Evolutionary conservation across 2,329 filamentous ascomycete species (phyloP).

Genomic region (Cadophora malorum): DNA sequence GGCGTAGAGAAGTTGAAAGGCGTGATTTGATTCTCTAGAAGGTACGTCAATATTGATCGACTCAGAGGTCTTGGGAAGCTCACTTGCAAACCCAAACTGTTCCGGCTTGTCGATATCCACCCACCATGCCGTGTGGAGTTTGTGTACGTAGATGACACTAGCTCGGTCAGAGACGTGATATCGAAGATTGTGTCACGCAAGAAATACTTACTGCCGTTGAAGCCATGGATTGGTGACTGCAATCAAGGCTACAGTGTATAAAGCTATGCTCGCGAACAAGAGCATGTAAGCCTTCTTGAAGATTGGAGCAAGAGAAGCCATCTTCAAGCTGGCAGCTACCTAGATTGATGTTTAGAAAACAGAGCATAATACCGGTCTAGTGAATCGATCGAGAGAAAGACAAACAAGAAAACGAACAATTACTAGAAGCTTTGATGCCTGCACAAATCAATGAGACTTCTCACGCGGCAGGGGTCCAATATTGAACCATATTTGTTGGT

Average conservation of each 20-base stretch:
- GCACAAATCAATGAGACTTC: constrained; percentile 1
- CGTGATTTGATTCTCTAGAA: constrained; percentile 81
- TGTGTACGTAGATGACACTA: constrained; percentile 82
- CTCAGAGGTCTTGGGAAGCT: constrained; percentile 39
- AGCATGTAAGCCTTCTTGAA: constrained; percentile 56
- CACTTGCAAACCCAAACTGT: constrained; percentile 85
- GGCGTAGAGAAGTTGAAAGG: constrained; percentile 79
- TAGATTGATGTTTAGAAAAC: constrained; percentile 24
- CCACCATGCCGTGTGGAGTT: constrained; percentile 74
- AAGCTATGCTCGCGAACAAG: constrained; percentile 62
- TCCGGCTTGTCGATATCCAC: constrained; percentile 78
- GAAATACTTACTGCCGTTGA: constrained; percentile 74
- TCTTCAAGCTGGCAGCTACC: constrained; percentile 21
- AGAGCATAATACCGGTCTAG: neutral
- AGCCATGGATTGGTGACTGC: constrained; percentile 71
- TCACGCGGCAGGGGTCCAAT: constrained; percentile 1
- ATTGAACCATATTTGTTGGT: neutral
- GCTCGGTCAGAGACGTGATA: neutral
- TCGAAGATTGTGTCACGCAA: neutral
- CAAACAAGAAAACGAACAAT: neutral
- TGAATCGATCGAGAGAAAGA: neutral
- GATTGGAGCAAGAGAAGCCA: constrained; percentile 49
- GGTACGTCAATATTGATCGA: neutral
- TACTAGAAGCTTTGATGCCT: neutral
- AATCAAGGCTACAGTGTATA: constrained; percentile 72